phyloP scores from a whole-genome alignment of 2,329 filamentous ascomycete species.

The Nemania abortiva region DNA sequence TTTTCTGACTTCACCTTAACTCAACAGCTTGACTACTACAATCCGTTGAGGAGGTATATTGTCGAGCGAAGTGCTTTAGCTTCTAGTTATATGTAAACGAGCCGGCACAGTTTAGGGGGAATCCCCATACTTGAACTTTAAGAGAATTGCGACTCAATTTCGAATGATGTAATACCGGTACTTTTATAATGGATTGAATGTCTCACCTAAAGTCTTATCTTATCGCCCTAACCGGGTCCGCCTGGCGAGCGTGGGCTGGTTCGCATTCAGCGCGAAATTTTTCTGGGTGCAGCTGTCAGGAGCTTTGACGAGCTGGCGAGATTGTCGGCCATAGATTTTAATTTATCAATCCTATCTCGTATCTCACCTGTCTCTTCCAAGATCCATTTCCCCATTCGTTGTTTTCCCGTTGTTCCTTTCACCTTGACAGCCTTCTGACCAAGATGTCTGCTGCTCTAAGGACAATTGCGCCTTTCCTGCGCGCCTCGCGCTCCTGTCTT shows the following conservation, averaged over 20 bases:
- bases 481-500: conserved; percentile 82
- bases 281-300: conserved; percentile 37
- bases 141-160: neutral
- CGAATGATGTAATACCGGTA: neutral
- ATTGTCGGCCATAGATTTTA: conserved; percentile 14
- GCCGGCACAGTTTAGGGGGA: neutral
- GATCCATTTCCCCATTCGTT: conserved; percentile 19
- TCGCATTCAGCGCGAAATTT: conserved; percentile 30
- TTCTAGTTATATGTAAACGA: conserved; percentile 8
- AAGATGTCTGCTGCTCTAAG: conserved; percentile 86
- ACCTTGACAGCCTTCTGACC: conserved; percentile 43
- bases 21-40: conserved; percentile 35
- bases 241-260: no score
- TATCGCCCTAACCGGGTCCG: conserved; percentile 15
- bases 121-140: neutral
- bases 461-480: conserved; percentile 81
- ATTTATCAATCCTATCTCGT: conserved; percentile 25
- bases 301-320: conserved; percentile 35
- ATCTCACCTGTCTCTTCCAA: conserved; percentile 18
- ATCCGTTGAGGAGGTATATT: conserved; percentile 35
- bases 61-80: conserved; percentile 24
- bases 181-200: no score
- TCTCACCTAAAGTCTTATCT: conserved; percentile 26
- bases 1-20: conserved; percentile 30
- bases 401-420: conserved; percentile 21